phyloP scores from a whole-genome alignment of 768 basidiomycete genomes.

The Suillus luteus region DNA sequence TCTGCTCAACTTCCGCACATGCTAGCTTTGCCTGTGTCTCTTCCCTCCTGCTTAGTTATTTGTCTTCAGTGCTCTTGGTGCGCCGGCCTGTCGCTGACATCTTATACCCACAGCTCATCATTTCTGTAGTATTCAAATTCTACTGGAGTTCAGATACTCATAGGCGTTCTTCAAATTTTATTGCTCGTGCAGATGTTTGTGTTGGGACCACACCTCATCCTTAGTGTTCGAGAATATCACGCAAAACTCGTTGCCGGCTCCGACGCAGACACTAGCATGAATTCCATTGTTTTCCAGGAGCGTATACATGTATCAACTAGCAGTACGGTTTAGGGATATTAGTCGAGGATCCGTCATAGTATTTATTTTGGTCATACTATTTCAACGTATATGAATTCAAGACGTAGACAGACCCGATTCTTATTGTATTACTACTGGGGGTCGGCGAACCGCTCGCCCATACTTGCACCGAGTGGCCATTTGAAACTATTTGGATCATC shows the following conservation, averaged over 20 bases:
- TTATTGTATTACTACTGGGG: too few species aligned
- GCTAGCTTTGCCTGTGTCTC: not conserved
- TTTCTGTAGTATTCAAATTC: not conserved
- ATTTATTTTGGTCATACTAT: too few species aligned
- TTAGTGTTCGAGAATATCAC: not conserved
- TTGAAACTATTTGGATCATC: too few species aligned
- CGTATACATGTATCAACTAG: not conserved
- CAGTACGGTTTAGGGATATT: not conserved
- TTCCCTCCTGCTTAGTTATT: not conserved
- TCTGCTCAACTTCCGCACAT: not conserved
- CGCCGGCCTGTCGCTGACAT: not conserved
- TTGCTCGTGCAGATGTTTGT: not conserved
- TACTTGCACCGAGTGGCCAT: too few species aligned
- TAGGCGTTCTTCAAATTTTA: not conserved
- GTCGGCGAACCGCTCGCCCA: too few species aligned
- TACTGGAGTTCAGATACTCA: not conserved
- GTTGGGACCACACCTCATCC: not conserved
- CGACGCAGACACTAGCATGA: not conserved
- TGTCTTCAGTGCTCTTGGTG: fast-evolving
- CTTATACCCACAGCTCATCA: not conserved
- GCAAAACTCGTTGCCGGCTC: not conserved
- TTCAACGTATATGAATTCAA: too few species aligned
- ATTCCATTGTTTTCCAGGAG: not conserved
- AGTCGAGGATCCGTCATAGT: too few species aligned
- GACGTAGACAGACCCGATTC: too few species aligned